A percentile compares a stretch with the other conserved stretches of the same genome.
Conservation (phyloP, 179 eudicot species). For the Silene vulgaris region DNA sequence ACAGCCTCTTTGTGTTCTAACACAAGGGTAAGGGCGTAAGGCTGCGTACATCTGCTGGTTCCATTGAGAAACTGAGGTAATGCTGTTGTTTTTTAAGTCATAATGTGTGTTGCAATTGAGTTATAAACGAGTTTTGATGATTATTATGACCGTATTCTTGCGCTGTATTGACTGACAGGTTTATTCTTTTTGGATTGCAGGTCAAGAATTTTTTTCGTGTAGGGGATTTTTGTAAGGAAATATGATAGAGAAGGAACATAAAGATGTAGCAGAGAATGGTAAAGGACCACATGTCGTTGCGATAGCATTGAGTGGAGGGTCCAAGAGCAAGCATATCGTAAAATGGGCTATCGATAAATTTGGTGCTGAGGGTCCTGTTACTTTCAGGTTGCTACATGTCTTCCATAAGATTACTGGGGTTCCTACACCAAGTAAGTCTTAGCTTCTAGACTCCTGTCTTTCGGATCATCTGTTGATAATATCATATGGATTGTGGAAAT, state of each 20-base stretch:
- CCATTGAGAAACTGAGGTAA: too few species aligned
- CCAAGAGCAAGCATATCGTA: constrained; percentile 51
- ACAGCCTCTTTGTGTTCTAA: too few species aligned
- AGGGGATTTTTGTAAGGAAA: background rate
- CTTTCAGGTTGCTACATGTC: constrained; percentile 67
- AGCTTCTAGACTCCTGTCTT: too few species aligned
- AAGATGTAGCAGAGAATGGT: constrained; percentile 19
- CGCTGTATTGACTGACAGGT: background rate
- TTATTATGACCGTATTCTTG: too few species aligned
- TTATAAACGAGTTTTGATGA: too few species aligned
- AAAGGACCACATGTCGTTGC: constrained; percentile 35
- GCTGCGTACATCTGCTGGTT: too few species aligned
- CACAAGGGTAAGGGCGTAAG: too few species aligned
- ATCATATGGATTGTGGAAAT: background rate
- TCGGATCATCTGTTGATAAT: background rate
- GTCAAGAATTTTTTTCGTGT: background rate
- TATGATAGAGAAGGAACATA: constrained; percentile 26
- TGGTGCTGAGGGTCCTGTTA: constrained; percentile 46
- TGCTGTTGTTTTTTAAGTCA: too few species aligned
- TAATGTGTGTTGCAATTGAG: too few species aligned
- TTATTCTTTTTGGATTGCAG: background rate
- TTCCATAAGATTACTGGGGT: constrained; percentile 59
- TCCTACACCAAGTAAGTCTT: constrained; percentile 80
- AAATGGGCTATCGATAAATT: constrained; percentile 77
- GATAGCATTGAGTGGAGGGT: constrained; percentile 66